A percentile compares a stretch with the other conserved stretches of the same genome.
phyloP scores from a whole-genome alignment of 2,329 filamentous ascomycete genomes.

The Pseudogymnoascus sp. region DNA sequence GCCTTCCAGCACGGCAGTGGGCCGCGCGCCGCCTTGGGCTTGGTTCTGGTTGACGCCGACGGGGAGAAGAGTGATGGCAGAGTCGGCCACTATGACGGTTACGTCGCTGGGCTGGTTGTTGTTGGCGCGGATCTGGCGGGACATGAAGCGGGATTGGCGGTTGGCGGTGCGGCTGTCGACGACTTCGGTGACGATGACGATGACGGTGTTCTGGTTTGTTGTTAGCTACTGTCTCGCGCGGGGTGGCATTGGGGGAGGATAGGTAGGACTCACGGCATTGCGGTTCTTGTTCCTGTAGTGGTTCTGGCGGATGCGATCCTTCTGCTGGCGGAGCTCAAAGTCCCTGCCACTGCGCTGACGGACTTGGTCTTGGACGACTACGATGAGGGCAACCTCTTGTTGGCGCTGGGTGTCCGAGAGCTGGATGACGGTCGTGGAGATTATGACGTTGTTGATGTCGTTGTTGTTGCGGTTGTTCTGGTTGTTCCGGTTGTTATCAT shows the following conservation, averaged over 20 bases:
- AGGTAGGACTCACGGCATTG: constrained; percentile 22
- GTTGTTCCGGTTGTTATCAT: constrained; percentile 14
- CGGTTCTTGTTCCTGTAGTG: constrained; percentile 25
- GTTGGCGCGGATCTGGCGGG: constrained; percentile 25
- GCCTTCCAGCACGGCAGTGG: constrained; percentile 9
- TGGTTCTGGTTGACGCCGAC: constrained; percentile 10
- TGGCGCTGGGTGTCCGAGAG: constrained; percentile 13
- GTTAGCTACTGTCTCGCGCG: constrained; percentile 13
- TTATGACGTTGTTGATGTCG: background rate
- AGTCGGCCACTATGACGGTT: constrained; percentile 21
- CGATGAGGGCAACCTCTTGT: constrained; percentile 16
- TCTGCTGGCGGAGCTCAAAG: constrained; percentile 17
- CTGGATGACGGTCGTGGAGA: background rate
- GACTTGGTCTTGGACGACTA: constrained; percentile 18
- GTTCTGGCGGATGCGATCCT: constrained; percentile 28
- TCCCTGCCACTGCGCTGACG: constrained; percentile 13
- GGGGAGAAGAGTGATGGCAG: constrained; percentile 13
- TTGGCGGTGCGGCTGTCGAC: constrained; percentile 22
- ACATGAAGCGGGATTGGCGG: constrained; percentile 24
- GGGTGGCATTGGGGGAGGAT: no score
- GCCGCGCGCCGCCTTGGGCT: constrained; percentile 8
- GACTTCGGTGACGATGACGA: constrained; percentile 26
- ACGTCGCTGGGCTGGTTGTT: constrained; percentile 15
- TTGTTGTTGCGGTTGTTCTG: constrained; percentile 13
- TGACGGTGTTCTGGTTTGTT: constrained; percentile 25